Evolutionary conservation across 805 yeast species (phyloP).

Genomic region (Cyberlindnera suaveolens): DNA sequence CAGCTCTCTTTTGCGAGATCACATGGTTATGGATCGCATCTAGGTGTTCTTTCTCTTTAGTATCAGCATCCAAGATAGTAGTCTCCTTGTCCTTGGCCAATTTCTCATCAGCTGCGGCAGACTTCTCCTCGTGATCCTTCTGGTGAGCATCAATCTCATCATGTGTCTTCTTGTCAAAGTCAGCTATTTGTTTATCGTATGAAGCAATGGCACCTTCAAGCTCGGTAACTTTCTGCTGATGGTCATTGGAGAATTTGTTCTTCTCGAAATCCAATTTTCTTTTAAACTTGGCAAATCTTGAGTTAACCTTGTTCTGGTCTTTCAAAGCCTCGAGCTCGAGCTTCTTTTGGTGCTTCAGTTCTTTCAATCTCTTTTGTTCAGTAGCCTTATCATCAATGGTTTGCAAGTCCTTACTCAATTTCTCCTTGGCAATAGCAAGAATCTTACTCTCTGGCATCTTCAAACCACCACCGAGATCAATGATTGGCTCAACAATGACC

Average conservation of each 20-base stretch:
- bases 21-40: slow-evolving; percentile 16
- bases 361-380: slow-evolving; percentile 19
- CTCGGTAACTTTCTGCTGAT: slow-evolving; percentile 14
- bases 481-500: slow-evolving; percentile 15
- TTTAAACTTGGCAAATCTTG: slow-evolving; percentile 22
- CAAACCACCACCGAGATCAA: slow-evolving; percentile 25
- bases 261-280: slow-evolving; percentile 22
- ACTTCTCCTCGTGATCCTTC: slow-evolving; percentile 8
- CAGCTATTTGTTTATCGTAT: slow-evolving; percentile 16
- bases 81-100: slow-evolving; percentile 14
- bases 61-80: slow-evolving; percentile 12
- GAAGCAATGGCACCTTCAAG: slow-evolving; percentile 17
- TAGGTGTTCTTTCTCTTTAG: slow-evolving; percentile 11
- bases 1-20: slow-evolving; percentile 18
- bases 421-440: slow-evolving; percentile 21
- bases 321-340: slow-evolving; percentile 20
- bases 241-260: slow-evolving; percentile 12
- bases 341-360: slow-evolving; percentile 22
- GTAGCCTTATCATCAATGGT: slow-evolving; percentile 20
- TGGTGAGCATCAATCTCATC: slow-evolving; percentile 17
- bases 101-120: slow-evolving; percentile 17
- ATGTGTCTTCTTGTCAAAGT: slow-evolving; percentile 16
- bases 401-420: slow-evolving; percentile 15
- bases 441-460: slow-evolving; percentile 22
- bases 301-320: slow-evolving; percentile 21